These are phyloP conservation scores for Zymoseptoria ardabiliae DNA, from an alignment of 2,329 filamentous ascomycete species.

Conservation along the genomic window DNA sequence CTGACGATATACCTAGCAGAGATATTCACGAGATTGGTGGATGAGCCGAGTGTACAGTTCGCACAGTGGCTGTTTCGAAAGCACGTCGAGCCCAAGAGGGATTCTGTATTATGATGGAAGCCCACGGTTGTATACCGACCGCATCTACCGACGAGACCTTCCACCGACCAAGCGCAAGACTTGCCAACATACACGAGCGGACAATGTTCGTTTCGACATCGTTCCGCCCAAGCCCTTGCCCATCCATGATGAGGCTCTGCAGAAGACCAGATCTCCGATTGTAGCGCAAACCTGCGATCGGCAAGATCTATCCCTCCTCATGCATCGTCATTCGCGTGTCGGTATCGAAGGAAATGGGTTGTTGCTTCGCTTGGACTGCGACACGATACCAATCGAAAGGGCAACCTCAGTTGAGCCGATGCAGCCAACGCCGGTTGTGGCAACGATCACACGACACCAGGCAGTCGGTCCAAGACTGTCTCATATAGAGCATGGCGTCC, in stretches of 20 bases:
- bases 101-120: background rate
- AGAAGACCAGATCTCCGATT: no score
- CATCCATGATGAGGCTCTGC: no score
- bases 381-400: background rate
- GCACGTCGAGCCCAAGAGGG: background rate
- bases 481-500: background rate
- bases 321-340: no score
- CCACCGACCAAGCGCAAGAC: no score
- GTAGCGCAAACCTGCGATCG: no score
- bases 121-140: background rate
- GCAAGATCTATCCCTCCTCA: no score
- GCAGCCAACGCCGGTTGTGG: background rate
- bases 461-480: background rate
- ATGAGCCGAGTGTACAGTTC: constrained; percentile 6
- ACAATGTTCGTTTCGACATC: no score
- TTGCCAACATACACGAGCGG: no score
- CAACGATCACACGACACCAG: background rate
- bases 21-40: constrained; percentile 1
- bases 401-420: background rate
- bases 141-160: background rate
- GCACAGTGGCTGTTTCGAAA: constrained; percentile 2
- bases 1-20: constrained; percentile 4
- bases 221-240: no score
- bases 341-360: no score
- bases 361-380: background rate